These are phyloP conservation scores for Penicillium soppii DNA, from an alignment of 495 filamentous ascomycete species.

Conservation along the genomic window DNA sequence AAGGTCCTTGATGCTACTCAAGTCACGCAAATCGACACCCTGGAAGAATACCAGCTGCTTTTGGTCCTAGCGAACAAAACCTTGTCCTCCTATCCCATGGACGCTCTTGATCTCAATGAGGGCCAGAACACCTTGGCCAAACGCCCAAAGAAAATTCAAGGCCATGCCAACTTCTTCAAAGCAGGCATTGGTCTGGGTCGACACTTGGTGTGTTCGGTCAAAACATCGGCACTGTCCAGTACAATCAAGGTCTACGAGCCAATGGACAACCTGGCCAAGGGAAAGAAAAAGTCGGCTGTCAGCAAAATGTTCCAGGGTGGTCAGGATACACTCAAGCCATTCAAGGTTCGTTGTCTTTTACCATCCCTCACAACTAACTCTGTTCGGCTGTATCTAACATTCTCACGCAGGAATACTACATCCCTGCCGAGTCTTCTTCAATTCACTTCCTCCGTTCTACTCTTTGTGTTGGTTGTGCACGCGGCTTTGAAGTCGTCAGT, in stretches of 20 bases:
- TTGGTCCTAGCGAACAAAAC: slow-evolving; percentile 93
- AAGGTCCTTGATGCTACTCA: slow-evolving; percentile 81
- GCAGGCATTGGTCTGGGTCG: slow-evolving; percentile 91
- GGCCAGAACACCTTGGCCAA: slow-evolving; percentile 68
- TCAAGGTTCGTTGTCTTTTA: slow-evolving; percentile 60
- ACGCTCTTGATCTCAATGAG: slow-evolving; percentile 81
- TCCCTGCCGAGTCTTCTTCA: slow-evolving; percentile 91
- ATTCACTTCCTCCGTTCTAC: slow-evolving; percentile 97
- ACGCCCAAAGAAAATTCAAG: slow-evolving; percentile 94
- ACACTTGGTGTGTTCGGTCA: slow-evolving; percentile 93
- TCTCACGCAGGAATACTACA: slow-evolving; percentile 78
- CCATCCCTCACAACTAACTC: too few relatives aligned
- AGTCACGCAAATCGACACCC: slow-evolving; percentile 92
- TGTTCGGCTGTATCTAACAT: background rate
- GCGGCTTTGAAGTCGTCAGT: slow-evolving; percentile 95
- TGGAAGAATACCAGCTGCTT: slow-evolving; percentile 90
- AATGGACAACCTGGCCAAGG: slow-evolving; percentile 83
- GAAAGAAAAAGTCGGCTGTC: slow-evolving; percentile 87
- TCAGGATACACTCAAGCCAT: slow-evolving; percentile 91
- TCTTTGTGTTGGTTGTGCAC: slow-evolving; percentile 90
- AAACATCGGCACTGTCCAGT: slow-evolving; percentile 81
- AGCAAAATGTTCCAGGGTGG: slow-evolving; percentile 92
- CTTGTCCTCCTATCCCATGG: slow-evolving; percentile 79
- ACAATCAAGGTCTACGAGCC: slow-evolving; percentile 99
- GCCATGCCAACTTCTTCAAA: slow-evolving; percentile 97